A percentile compares a stretch with the other conserved stretches of the same genome.
These are phyloP conservation scores for Cladosporium sp. DNA, from an alignment of 2,329 filamentous ascomycete genomes.

Conservation along the genomic window DNA sequence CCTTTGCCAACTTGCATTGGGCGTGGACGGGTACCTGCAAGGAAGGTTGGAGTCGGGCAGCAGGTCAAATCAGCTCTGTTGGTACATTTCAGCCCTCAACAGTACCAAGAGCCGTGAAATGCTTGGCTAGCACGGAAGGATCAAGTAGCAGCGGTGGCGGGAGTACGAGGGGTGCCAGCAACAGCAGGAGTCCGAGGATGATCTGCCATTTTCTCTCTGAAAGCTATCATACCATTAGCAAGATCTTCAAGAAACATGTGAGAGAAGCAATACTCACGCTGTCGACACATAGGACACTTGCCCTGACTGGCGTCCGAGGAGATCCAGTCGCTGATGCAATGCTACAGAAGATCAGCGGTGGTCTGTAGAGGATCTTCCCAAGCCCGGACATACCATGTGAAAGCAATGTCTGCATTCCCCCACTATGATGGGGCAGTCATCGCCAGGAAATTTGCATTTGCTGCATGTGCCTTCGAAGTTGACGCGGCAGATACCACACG, in stretches of 20 bases:
- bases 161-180: not conserved
- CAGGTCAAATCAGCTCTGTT: too few species aligned
- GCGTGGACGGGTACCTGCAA: too few species aligned
- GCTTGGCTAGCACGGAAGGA: not conserved
- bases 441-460: constrained; percentile 95
- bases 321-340: constrained; percentile 95
- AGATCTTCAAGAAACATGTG: not conserved
- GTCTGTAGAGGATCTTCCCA: not conserved
- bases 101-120: too few species aligned
- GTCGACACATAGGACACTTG: constrained; percentile 96
- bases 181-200: constrained; percentile 11
- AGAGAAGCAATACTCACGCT: constrained; percentile 43
- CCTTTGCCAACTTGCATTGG: too few species aligned
- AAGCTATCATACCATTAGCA: constrained; percentile 17
- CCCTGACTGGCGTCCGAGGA: constrained; percentile 90
- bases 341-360: constrained; percentile 48
- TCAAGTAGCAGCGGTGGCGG: constrained; percentile 9
- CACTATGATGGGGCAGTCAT: constrained; percentile 91
- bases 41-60: too few species aligned
- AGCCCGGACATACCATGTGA: constrained; percentile 67
- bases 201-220: constrained; percentile 30
- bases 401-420: constrained; percentile 98
- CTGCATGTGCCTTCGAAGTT: constrained; percentile 98
- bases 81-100: too few species aligned
- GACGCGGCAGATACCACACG: constrained; percentile 97